Conservation (phyloP, 2,329 filamentous ascomycete genomes). For the Ceratocystiopsis sp. region DNA sequence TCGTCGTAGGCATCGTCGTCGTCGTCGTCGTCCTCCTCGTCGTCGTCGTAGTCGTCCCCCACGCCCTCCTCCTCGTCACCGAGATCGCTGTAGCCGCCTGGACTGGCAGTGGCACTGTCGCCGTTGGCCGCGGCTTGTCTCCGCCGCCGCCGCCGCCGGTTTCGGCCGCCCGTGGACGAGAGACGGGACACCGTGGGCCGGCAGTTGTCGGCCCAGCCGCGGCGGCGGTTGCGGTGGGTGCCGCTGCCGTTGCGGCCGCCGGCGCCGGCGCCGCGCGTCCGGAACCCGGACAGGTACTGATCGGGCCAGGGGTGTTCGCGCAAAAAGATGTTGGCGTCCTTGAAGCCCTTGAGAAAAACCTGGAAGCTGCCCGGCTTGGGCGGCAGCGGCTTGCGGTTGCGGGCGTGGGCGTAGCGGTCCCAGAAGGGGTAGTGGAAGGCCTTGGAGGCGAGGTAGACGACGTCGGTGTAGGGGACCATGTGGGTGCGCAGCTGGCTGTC, state of each 20-base stretch:
- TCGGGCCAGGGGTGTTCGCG: constrained; percentile 96
- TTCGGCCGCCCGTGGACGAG: constrained; percentile 10
- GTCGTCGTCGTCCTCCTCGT: constrained; percentile 14
- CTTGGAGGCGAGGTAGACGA: constrained; percentile 86
- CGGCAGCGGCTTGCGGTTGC: constrained; percentile 73
- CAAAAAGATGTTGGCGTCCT: constrained; percentile 90
- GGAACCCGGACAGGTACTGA: constrained; percentile 57
- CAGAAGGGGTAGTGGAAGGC: constrained; percentile 98
- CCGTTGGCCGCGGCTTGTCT: constrained; percentile 43
- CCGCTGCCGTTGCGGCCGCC: constrained; percentile 32
- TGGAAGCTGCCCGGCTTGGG: constrained; percentile 92
- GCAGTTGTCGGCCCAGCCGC: constrained; percentile 68
- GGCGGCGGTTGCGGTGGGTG: constrained; percentile 44
- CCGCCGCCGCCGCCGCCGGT: no score
- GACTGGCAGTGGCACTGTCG: constrained; percentile 17
- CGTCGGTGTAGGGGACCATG: constrained; percentile 90
- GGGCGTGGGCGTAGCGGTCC: constrained; percentile 76
- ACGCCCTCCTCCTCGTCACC: constrained; percentile 8
- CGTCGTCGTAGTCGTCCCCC: constrained; percentile 15
- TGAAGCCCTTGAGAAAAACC: constrained; percentile 91
- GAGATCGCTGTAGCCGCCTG: constrained; percentile 2
- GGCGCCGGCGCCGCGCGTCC: constrained; percentile 47
- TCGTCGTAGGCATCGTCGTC: constrained; percentile 9
- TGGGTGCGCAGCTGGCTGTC: constrained; percentile 80
- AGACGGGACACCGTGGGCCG: constrained; percentile 38